Evolutionary conservation across 1,284 basidiomycete species (phyloP), one percentile per base, ranked within the genome.

Genomic region (Cryptococcus sp.): DNA sequence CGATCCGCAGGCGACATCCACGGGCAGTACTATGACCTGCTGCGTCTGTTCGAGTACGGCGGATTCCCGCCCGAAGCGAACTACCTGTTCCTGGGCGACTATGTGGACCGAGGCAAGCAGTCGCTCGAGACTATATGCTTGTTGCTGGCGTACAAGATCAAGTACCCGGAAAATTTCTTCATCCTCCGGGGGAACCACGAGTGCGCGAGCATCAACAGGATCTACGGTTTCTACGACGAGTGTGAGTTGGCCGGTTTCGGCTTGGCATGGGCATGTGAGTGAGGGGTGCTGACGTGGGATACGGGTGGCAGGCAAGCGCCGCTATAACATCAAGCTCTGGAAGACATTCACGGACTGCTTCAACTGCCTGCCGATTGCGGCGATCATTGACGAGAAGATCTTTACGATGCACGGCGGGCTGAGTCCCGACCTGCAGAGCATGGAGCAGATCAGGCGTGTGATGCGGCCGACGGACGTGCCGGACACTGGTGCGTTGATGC

Each of bases 91-190:
- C 83, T 98, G 36, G 95, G 95, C 50, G 95, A 98, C 80, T 98
- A 98, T 70, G 96, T 99, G 66, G 96, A 99, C 79, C 83, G 96
- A 63, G 96, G 96, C 55, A 98, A 98, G 80, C 96, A 98, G 80
- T 93, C 89, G 69, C 83, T 99, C 55, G 96, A 99, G 78, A 98
- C 96, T 11, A 98, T 99, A 69, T 84, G 98, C 33, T 84, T 99
- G 47, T 82, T 99, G 37, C 82, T 98, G 38, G 98, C 94, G 78
- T 98, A 98, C 85, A 99, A 99, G 82, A 91, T 97, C 81, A 98
- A 98, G 80, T 99, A 95, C 78, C 96, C 96, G 2, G 96, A 99
- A 80, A 98, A 98, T 81, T 98, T 99, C 80, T 98, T 98, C 82
- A 81, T 99, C 35, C 80, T 99, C 47, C 85, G 96, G 67, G 96